These are phyloP conservation scores for barley (Hordeum vulgare) DNA, from an alignment of 176 grass and related monocot species.

Conservation along the genomic window MorexV3_pseudomolecules_assembly NC_058521.1:589402644-589403143, in stretches of 20 bases:
- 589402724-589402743: neutral
- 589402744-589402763: neutral
- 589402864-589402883: neutral
- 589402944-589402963: too few species aligned
- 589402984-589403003: neutral
- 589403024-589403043: neutral
- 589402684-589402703: neutral
- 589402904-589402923: too few species aligned
- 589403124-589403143: too few species aligned
- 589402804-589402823: neutral
- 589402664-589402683: neutral
- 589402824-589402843: neutral
- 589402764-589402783: neutral
- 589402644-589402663: neutral
- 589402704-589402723: neutral
- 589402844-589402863: neutral
- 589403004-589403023: neutral
- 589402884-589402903: neutral
- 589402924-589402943: too few species aligned
- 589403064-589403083: too few species aligned
- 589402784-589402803: neutral
- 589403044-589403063: too few species aligned
- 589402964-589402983: too few species aligned
- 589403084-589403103: too few species aligned
- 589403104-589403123: too few species aligned